Percentiles rank a stretch among this genome's conserved stretches.
These are phyloP conservation scores for Lolium perenne DNA, from an alignment of 176 grass and related monocot species.

Conservation along the genomic window DNA sequence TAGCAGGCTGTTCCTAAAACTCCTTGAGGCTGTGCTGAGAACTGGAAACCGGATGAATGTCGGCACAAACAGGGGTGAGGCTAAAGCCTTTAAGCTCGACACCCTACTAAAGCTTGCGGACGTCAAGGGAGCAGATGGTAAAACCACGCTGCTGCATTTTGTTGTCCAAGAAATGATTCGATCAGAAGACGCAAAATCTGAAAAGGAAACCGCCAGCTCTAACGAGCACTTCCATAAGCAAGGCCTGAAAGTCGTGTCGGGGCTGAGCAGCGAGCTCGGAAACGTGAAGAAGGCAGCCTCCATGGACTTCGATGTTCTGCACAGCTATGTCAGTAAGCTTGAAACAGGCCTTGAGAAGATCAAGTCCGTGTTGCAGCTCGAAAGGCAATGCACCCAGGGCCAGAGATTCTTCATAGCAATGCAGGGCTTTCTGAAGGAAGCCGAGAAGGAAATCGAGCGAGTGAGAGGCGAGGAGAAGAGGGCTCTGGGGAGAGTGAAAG, in stretches of 20 bases:
- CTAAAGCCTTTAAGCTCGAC: constrained; percentile 96
- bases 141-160: constrained; percentile 95
- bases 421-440: constrained; percentile 76
- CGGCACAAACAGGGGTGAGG: constrained; percentile 88
- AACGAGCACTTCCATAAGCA: constrained; percentile 86
- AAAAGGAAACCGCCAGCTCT: constrained; percentile 55
- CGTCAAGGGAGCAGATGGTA: constrained; percentile 92
- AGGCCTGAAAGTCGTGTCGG: constrained; percentile 84
- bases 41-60: constrained; percentile 99
- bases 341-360: constrained; percentile 81
- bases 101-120: constrained; percentile 97
- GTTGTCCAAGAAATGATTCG: constrained; percentile 97
- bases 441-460: constrained; percentile 69
- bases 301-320: constrained; percentile 96
- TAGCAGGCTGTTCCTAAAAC: constrained; percentile 89
- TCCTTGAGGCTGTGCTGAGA: constrained; percentile 90
- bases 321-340: constrained; percentile 84
- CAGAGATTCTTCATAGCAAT: constrained; percentile 81
- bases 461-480: constrained; percentile 76
- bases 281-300: constrained; percentile 89
- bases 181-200: constrained; percentile 70
- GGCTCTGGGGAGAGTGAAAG: constrained; percentile 71
- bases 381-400: constrained; percentile 71
- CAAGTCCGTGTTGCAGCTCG: constrained; percentile 76
- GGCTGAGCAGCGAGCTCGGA: constrained; percentile 81